These are phyloP conservation scores for Metschnikowia similis DNA, from an alignment of 805 yeast species.

Conservation along the genomic window DNA sequence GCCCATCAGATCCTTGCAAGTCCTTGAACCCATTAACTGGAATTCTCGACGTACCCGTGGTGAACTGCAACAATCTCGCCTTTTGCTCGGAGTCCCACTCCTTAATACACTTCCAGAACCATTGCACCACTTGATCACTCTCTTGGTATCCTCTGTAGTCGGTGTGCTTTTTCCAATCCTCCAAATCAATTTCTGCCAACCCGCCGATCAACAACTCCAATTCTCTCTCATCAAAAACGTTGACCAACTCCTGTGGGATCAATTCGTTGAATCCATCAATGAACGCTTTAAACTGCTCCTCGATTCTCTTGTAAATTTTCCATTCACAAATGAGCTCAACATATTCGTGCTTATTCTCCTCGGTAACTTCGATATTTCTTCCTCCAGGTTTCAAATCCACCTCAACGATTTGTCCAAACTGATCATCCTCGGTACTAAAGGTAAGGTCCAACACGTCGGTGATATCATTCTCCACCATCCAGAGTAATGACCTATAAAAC, in stretches of 20 bases:
- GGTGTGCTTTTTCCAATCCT: constrained; percentile 98
- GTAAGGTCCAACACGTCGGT: constrained; percentile 78
- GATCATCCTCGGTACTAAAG: constrained; percentile 85
- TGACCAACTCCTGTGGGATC: constrained; percentile 93
- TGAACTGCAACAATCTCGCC: constrained; percentile 91
- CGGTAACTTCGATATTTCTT: constrained; percentile 82
- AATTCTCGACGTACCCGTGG: constrained; percentile 98
- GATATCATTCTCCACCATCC: constrained; percentile 95
- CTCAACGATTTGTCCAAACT: constrained; percentile 87
- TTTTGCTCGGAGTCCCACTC: constrained; percentile 97
- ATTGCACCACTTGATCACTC: constrained; percentile 91
- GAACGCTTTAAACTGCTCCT: constrained; percentile 93
- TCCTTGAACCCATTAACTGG: constrained; percentile 99
- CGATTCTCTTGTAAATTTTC: constrained; percentile 90
- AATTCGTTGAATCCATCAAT: constrained; percentile 96
- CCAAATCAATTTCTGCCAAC: constrained; percentile 94
- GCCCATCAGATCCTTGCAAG: constrained; percentile 98
- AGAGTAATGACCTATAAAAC: constrained; percentile 86
- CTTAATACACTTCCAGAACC: constrained; percentile 96
- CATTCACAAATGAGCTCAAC: constrained; percentile 94
- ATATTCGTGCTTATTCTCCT: constrained; percentile 84
- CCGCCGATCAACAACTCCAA: constrained; percentile 96
- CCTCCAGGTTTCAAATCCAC: constrained; percentile 91
- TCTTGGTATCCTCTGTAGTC: constrained; percentile 98
- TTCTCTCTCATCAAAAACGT: constrained; percentile 97